A percentile compares a stretch with the other conserved stretches of the same genome.
These are phyloP conservation scores for Xylaria sp. DNA, from an alignment of 2,329 filamentous ascomycete species.

Conservation along the genomic window DNA sequence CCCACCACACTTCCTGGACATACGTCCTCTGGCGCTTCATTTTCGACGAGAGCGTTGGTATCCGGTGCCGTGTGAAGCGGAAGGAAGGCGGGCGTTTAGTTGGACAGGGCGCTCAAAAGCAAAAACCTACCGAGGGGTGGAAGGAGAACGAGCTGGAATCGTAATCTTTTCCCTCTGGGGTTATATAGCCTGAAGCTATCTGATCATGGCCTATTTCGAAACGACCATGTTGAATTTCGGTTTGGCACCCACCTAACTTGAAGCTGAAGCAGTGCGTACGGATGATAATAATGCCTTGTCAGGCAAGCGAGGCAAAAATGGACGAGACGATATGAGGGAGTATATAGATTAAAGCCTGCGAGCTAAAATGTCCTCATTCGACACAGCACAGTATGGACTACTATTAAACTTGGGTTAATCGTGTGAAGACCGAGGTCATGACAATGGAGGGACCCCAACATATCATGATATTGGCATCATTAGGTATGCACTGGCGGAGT, in stretches of 20 bases:
- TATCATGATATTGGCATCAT: constrained; percentile 3
- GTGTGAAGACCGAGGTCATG: not conserved
- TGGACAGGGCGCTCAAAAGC: constrained; percentile 50
- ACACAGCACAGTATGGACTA: not conserved
- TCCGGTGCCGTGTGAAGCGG: constrained; percentile 93
- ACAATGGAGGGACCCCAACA: not conserved
- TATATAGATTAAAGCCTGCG: constrained; percentile 14
- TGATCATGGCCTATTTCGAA: constrained; percentile 3
- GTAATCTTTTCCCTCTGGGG: constrained; percentile 47
- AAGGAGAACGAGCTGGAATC: constrained; percentile 76
- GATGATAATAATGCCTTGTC: not conserved
- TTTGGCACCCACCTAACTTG: not conserved
- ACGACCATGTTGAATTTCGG: not conserved
- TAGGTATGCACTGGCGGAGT: constrained; percentile 14
- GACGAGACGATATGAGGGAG: not conserved
- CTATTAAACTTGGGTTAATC: not conserved
- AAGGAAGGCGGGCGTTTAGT: constrained; percentile 77
- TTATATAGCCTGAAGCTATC: constrained; percentile 12
- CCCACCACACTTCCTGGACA: constrained; percentile 88
- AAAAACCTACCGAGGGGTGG: constrained; percentile 62
- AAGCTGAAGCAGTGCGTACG: not conserved
- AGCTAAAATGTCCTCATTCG: not conserved
- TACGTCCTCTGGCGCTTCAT: constrained; percentile 97
- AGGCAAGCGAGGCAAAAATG: not conserved
- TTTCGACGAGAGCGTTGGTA: constrained; percentile 85